Evolutionary conservation across 495 filamentous ascomycete species (phyloP).

Genomic region (Penicillium parvum): DNA sequence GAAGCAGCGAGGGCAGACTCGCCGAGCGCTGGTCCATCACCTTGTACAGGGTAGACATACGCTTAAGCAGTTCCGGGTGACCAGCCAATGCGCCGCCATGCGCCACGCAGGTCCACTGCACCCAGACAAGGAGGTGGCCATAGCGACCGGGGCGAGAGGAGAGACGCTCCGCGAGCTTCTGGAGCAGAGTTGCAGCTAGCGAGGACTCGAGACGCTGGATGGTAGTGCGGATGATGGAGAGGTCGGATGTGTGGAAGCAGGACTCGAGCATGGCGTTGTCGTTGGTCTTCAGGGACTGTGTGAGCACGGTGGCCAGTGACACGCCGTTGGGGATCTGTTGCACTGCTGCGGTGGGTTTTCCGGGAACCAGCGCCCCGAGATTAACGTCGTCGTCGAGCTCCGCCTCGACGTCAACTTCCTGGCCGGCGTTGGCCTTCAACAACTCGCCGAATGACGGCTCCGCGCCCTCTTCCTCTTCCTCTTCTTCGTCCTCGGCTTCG

Average conservation of each 20-base stretch:
- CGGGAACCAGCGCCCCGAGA: slow-evolving; percentile 35
- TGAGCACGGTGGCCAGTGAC: slow-evolving; percentile 83
- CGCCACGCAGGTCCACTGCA: slow-evolving; percentile 91
- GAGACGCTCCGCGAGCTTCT: slow-evolving; percentile 81
- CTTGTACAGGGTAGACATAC: slow-evolving; percentile 69
- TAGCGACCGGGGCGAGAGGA: slow-evolving; percentile 84
- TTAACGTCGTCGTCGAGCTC: slow-evolving; percentile 41
- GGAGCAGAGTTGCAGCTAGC: slow-evolving; percentile 70
- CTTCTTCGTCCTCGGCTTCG: slow-evolving; percentile 36
- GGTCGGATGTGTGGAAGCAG: slow-evolving; percentile 75
- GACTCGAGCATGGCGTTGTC: slow-evolving; percentile 84
- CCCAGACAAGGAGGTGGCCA: slow-evolving; percentile 89
- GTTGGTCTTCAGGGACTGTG: slow-evolving; percentile 88
- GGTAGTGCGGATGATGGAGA: slow-evolving; percentile 72
- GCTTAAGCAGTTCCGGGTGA: slow-evolving; percentile 71
- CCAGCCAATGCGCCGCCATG: slow-evolving; percentile 89
- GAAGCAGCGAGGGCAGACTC: slow-evolving; percentile 73
- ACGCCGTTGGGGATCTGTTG: slow-evolving; percentile 64
- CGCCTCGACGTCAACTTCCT: slow-evolving; percentile 72
- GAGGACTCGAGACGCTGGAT: slow-evolving; percentile 84
- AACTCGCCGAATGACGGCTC: slow-evolving; percentile 88
- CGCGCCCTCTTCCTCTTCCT: slow-evolving; percentile 45
- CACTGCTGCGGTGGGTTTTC: slow-evolving; percentile 36
- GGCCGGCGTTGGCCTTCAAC: slow-evolving; percentile 61
- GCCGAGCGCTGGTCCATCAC: slow-evolving; percentile 82